These are phyloP conservation scores for Hypoxylon sp. DNA, from an alignment of 2,329 filamentous ascomycete genomes.

Conservation along the genomic window DNA sequence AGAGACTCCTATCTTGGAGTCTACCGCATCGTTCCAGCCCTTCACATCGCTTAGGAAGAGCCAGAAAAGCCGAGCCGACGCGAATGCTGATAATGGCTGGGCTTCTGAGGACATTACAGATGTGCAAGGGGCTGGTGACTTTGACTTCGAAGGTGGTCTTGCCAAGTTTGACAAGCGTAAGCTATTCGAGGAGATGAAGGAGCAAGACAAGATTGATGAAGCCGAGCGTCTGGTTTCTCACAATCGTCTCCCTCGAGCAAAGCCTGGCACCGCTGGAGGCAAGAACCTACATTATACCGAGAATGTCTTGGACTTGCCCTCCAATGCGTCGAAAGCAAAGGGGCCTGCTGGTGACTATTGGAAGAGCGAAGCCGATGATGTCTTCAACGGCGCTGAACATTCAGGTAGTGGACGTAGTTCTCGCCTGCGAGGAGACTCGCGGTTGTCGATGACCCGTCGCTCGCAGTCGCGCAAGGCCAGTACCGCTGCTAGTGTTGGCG, in stretches of 20 bases:
- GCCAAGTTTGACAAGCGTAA: conserved; percentile 95
- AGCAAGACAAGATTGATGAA: conserved; percentile 90
- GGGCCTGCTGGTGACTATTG: conserved; percentile 70
- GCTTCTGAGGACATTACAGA: conserved; percentile 96
- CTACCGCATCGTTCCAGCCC: conserved; percentile 74
- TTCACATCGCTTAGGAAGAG: conserved; percentile 72
- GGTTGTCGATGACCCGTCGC: conserved; percentile 63
- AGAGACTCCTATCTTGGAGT: conserved; percentile 73
- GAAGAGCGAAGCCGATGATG: conserved; percentile 80
- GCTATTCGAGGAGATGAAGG: conserved; percentile 92
- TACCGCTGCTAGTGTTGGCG: conserved; percentile 56
- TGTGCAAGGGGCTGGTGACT: conserved; percentile 92
- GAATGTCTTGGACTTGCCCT: conserved; percentile 82
- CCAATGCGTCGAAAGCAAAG: conserved; percentile 56
- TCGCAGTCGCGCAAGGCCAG: conserved; percentile 73
- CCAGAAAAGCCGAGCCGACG: conserved; percentile 60
- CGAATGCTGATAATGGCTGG: conserved; percentile 81
- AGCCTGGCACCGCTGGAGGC: conserved; percentile 80
- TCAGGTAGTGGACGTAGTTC: conserved; percentile 65
- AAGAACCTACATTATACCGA: conserved; percentile 95
- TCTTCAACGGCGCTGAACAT: conserved; percentile 62
- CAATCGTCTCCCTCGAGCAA: conserved; percentile 76
- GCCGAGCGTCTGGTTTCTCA: conserved; percentile 91
- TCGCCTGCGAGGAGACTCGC: conserved; percentile 68
- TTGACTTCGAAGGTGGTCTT: conserved; percentile 90